Evolutionary conservation across 305 asterid genomes (phyloP), one percentile per base, ranked within the genome.

Genomic region (Fraxinus angustifolia): DNA sequence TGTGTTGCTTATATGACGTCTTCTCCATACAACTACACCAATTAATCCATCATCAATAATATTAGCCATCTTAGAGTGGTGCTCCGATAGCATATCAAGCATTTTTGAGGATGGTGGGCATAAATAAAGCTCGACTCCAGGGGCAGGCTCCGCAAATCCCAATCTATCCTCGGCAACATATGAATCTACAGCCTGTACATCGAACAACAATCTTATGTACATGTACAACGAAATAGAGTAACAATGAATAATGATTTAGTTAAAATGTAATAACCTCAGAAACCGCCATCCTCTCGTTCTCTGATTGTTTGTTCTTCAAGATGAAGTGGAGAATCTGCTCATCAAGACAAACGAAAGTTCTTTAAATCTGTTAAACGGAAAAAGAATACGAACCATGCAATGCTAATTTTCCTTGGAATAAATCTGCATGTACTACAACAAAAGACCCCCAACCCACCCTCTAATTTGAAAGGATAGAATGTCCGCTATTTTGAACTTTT

Each of bases 1-100:
- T 70, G 88, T 87, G 75, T 92, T 88, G 93, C 92, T 91, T 82
- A 87, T 71, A 56, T 89, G 94, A 87, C 88, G 91, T 88, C 93
- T 91, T 91, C 99, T 88, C 99, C 99, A 94, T 85, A 96, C 97
- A 85, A 93, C 95, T 73, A 93, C 96, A 71, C 98, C 99, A 71
- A 96, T 90, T 87, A 96, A 88, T 80, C 91, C 95, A 81, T 89
- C 86, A 79, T 90, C 94, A 11, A 86, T 79, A 58, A 92, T 73
- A 35, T 85, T 87, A 75, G 83, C 78, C 5, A 87, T 80, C 76
- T 90, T 91, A 1, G 84, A 82, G 1, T 83, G 83, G 82, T 88
- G 88, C 84, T 88, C 91, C 86, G 88, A 83, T 71, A 96, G 85
- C 90, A 91, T 87, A 14, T 90, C 94, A 1, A 84, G 62, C 62